Evolutionary conservation across 1,139 yeast genomes (phyloP).

Genomic region (Saccharomyces hybrid): DNA sequence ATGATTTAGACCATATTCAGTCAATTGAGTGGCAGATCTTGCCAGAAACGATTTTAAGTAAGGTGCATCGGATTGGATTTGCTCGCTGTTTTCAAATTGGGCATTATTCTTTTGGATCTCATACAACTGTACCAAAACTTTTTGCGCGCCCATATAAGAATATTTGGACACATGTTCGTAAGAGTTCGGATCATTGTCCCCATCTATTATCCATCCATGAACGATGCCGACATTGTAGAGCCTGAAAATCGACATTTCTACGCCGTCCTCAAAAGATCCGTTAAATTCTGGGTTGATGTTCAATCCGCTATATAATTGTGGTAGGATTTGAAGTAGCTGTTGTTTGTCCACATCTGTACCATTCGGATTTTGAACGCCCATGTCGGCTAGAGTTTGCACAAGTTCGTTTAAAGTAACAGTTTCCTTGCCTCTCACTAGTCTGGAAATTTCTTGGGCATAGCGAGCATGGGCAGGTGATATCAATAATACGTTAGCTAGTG

Average conservation of each 20-base stretch:
- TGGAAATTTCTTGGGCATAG: constrained; percentile 23
- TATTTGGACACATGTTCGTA: constrained; percentile 33
- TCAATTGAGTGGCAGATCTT: constrained; percentile 60
- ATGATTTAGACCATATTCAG: constrained; percentile 49
- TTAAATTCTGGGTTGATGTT: constrained; percentile 63
- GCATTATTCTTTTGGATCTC: constrained; percentile 22
- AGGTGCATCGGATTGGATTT: constrained; percentile 27
- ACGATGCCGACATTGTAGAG: constrained; percentile 39
- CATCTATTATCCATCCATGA: constrained; percentile 45
- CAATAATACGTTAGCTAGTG: constrained; percentile 64
- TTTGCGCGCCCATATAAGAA: constrained; percentile 42
- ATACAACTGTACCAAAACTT: constrained; percentile 34
- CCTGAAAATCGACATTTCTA: constrained; percentile 39
- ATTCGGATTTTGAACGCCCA: constrained; percentile 30
- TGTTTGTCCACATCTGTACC: constrained; percentile 22
- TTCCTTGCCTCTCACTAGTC: constrained; percentile 22
- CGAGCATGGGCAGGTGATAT: constrained; percentile 36
- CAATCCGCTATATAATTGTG: constrained; percentile 61
- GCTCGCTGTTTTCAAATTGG: constrained; percentile 13
- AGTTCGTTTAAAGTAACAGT: constrained; percentile 32
- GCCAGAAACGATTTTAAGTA: constrained; percentile 34
- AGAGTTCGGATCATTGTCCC: constrained; percentile 24
- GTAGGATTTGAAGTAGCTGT: constrained; percentile 39
- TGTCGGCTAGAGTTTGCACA: constrained; percentile 40
- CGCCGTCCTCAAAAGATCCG: constrained; percentile 48